These are phyloP conservation scores for Populus tomentosa DNA, from an alignment of 441 rosid species.

Conservation along the genomic window DNA sequence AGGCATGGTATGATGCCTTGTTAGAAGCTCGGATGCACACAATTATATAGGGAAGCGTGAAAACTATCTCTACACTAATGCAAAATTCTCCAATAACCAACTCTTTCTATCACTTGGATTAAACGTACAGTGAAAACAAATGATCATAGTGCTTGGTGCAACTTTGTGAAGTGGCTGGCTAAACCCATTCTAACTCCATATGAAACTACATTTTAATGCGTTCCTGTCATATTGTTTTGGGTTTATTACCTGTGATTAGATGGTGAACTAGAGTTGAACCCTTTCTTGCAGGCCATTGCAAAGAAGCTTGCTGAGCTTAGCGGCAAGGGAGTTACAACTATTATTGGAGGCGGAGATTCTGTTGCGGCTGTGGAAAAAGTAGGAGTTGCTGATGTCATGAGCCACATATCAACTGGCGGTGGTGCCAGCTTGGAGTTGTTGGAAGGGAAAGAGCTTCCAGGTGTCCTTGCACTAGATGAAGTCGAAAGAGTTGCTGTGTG, in stretches of 20 bases:
- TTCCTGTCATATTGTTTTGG: not conserved
- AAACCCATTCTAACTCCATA: not conserved
- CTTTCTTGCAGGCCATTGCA: slow-evolving; percentile 54
- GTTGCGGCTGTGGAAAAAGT: slow-evolving; percentile 91
- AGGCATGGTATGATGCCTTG: not conserved
- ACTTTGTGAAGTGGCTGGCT: not conserved
- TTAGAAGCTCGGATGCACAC: not conserved
- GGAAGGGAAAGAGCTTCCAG: slow-evolving; percentile 87
- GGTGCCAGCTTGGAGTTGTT: slow-evolving; percentile 95
- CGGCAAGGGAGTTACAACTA: slow-evolving; percentile 78
- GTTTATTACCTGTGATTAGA: not conserved
- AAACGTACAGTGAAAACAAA: not conserved
- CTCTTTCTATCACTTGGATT: not conserved
- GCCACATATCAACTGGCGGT: slow-evolving; percentile 95
- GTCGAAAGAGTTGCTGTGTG: slow-evolving; percentile 53
- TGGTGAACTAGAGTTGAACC: slow-evolving; percentile 6
- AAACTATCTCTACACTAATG: not conserved
- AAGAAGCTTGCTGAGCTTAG: slow-evolving; percentile 86
- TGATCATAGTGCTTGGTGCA: not conserved
- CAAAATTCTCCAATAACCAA: not conserved
- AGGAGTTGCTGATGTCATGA: slow-evolving; percentile 85
- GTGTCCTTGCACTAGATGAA: slow-evolving; percentile 89
- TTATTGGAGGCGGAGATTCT: slow-evolving; percentile 94
- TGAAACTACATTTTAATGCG: not conserved
- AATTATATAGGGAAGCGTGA: not conserved